Percentiles rank a stretch among this genome's conserved stretches.
These are phyloP conservation scores for Leucocoprinus sp. DNA, from an alignment of 768 basidiomycete species.

Conservation along the genomic window DNA sequence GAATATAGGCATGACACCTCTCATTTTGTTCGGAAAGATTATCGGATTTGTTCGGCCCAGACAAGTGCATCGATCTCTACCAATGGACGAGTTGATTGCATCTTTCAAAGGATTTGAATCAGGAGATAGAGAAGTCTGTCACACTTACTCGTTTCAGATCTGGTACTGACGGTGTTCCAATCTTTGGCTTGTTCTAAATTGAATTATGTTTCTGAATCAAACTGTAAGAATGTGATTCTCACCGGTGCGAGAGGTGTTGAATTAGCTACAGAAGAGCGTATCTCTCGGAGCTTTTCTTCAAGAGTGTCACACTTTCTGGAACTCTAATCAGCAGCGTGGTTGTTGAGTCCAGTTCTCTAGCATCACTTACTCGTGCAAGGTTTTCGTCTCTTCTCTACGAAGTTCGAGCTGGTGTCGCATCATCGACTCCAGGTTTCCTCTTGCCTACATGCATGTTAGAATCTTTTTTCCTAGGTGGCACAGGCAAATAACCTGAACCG, in stretches of 20 bases:
- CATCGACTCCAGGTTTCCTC: slow-evolving; percentile 75
- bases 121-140: not conserved
- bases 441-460: slow-evolving; percentile 39
- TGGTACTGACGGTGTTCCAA: not conserved
- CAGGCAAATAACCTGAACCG: slow-evolving; percentile 58
- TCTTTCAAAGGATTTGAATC: slow-evolving; percentile 14
- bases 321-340: not conserved
- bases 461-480: not conserved
- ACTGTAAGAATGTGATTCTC: not conserved
- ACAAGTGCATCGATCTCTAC: slow-evolving; percentile 3
- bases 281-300: slow-evolving; percentile 51
- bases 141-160: not conserved
- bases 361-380: slow-evolving; percentile 55
- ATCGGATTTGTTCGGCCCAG: slow-evolving; percentile 23
- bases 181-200: not conserved
- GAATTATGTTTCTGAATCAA: not conserved
- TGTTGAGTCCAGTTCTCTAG: not conserved
- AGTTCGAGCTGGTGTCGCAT: slow-evolving; percentile 74
- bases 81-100: slow-evolving; percentile 14
- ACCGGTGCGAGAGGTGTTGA: slow-evolving; percentile 1
- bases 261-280: slow-evolving; percentile 31
- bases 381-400: slow-evolving; percentile 61
- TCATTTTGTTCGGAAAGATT: not conserved
- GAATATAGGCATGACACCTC: not conserved
- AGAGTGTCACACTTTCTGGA: slow-evolving; percentile 65